A percentile compares a stretch with the other conserved stretches of the same genome.
Evolutionary conservation across 2,329 filamentous ascomycete genomes (phyloP).

Genomic region (Blastomyces parvus): DNA sequence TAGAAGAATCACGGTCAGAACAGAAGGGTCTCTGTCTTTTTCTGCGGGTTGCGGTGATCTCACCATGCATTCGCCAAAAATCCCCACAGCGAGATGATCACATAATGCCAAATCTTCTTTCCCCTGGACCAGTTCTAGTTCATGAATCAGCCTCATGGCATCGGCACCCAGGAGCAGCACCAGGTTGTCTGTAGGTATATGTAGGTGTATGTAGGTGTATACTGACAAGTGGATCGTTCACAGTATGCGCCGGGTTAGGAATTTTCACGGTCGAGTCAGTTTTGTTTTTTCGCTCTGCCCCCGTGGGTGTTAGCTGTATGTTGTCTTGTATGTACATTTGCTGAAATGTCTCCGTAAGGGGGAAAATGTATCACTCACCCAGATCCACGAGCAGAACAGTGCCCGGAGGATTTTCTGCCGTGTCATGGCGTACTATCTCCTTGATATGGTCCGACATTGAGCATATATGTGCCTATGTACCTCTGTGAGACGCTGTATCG

Average conservation of each 20-base stretch:
- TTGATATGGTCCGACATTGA: neutral
- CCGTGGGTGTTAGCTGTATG: neutral
- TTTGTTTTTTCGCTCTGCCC: neutral
- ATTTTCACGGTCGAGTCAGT: neutral
- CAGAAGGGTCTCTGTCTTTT: neutral
- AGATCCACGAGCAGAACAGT: neutral
- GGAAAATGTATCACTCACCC: neutral
- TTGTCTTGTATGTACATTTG: no score
- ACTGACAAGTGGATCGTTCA: neutral
- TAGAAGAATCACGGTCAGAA: neutral
- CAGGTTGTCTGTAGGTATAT: neutral
- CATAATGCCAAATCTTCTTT: neutral
- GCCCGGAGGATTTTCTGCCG: neutral
- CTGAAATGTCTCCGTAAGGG: neutral
- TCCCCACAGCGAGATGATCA: neutral
- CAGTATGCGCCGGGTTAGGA: neutral
- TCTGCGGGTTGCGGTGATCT: neutral
- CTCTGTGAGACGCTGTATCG: neutral
- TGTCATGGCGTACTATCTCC: neutral
- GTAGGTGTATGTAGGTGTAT: neutral
- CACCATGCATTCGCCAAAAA: neutral
- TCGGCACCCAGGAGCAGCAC: neutral
- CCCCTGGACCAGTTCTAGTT: neutral
- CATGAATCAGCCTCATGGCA: neutral
- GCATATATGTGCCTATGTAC: neutral